Evolutionary conservation across 257 asterid genomes (phyloP).

Genomic region (Salvia miltiorrhiza): DNA sequence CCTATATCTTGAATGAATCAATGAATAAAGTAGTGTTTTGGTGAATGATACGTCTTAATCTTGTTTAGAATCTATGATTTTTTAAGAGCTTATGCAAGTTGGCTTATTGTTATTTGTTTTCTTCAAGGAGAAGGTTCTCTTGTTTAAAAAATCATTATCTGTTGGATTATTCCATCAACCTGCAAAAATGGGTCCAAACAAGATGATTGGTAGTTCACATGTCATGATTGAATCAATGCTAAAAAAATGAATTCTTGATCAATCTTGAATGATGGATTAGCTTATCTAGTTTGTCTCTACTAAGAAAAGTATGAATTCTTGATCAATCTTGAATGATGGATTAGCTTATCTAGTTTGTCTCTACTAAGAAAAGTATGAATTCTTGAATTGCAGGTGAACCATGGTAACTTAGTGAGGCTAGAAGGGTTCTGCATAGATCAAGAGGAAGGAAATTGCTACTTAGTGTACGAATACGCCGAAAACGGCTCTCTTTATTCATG

Average conservation of each 20-base stretch:
- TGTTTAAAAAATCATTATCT: background rate
- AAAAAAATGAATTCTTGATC: background rate
- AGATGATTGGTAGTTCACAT: conserved; percentile 18
- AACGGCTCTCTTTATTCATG: conserved; percentile 80
- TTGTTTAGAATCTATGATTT: background rate
- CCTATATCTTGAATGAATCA: background rate
- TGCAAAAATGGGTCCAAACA: conserved; percentile 8
- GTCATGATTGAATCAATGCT: conserved; percentile 16
- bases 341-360: background rate
- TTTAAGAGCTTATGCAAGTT: background rate
- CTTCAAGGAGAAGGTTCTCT: conserved; percentile 4
- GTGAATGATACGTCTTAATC: conserved; percentile 42
- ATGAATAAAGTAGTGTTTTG: conserved; percentile 28
- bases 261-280: no score
- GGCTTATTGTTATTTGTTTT: conserved; percentile 9
- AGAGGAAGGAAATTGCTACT: conserved; percentile 77
- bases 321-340: no score
- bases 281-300: background rate
- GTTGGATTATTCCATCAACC: conserved; percentile 24
- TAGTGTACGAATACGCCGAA: conserved; percentile 77
- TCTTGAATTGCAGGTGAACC: conserved; percentile 68
- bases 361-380: background rate
- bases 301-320: background rate
- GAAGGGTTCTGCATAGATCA: conserved; percentile 93
- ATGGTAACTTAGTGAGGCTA: conserved; percentile 89